Percentiles rank a stretch among this genome's conserved stretches.
phyloP scores from a whole-genome alignment of 768 basidiomycete species.

The Termitomyces eurrhizus region DNA sequence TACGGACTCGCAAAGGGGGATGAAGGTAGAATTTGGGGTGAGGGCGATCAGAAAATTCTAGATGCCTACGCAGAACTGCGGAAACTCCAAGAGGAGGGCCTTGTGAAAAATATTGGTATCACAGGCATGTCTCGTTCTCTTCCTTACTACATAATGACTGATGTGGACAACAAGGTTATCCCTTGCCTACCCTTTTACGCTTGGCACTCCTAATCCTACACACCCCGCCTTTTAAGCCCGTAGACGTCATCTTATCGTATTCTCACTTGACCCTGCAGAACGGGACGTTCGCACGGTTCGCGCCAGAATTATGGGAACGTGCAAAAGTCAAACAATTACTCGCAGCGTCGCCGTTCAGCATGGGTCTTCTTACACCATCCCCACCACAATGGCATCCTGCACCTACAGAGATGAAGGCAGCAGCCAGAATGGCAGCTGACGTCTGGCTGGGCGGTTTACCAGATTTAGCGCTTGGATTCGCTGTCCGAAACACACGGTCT shows the following conservation, averaged over 20 bases:
- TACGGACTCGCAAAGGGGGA: slow-evolving; percentile 66
- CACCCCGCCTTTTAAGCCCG: slow-evolving; percentile 59
- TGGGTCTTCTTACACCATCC: slow-evolving; percentile 65
- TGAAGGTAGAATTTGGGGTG: slow-evolving; percentile 54
- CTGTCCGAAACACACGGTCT: slow-evolving; percentile 46
- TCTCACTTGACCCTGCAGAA: slow-evolving; percentile 80
- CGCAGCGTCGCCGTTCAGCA: slow-evolving; percentile 79
- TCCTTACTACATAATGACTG: background rate
- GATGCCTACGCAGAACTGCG: slow-evolving; percentile 63
- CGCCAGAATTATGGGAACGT: slow-evolving; percentile 51
- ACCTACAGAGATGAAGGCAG: slow-evolving; percentile 42
- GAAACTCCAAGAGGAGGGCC: slow-evolving; percentile 67
- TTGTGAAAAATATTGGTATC: slow-evolving; percentile 73
- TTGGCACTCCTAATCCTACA: slow-evolving; percentile 70
- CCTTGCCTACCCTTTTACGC: slow-evolving; percentile 81
- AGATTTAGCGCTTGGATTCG: slow-evolving; percentile 71
- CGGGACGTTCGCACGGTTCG: slow-evolving; percentile 51
- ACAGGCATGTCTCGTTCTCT: slow-evolving; percentile 45
- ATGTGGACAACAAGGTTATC: slow-evolving; percentile 52
- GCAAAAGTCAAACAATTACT: slow-evolving; percentile 68
- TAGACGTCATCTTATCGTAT: slow-evolving; percentile 80
- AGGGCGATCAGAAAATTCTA: slow-evolving; percentile 71
- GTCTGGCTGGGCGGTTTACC: slow-evolving; percentile 48
- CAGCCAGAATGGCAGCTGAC: slow-evolving; percentile 34
- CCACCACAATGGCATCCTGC: slow-evolving; percentile 80